A percentile compares a stretch with the other conserved stretches of the same genome.
Evolutionary conservation across 495 filamentous ascomycete species (phyloP).

Genomic region (Corynascus novoguineensis): DNA sequence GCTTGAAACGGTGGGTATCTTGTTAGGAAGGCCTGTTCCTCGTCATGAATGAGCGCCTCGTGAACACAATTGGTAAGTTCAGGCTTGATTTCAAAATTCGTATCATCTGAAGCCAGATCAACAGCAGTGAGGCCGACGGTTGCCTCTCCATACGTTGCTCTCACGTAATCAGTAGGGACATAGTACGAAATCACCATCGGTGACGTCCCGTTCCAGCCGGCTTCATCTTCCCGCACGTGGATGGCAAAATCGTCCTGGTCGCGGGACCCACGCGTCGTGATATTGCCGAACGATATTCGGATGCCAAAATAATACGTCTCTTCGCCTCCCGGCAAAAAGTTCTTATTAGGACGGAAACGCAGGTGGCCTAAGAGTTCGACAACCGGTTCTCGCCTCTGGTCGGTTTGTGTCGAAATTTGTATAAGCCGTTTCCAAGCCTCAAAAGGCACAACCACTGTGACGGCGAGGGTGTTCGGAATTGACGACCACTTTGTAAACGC

Average conservation of each 20-base stretch:
- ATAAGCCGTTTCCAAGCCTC: conserved; percentile 7
- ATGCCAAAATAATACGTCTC: conserved; percentile 20
- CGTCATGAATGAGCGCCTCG: conserved; percentile 20
- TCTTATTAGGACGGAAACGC: neutral
- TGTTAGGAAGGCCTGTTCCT: conserved; percentile 32
- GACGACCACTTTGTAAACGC: conserved; percentile 28
- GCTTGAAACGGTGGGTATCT: conserved; percentile 24
- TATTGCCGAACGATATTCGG: conserved; percentile 34
- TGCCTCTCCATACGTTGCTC: conserved; percentile 19
- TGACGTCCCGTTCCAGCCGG: conserved; percentile 32
- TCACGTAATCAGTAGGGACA: conserved; percentile 29
- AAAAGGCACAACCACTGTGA: conserved; percentile 36
- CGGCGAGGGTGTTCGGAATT: conserved; percentile 30
- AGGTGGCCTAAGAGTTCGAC: neutral
- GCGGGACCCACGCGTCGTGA: conserved; percentile 21
- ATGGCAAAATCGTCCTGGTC: conserved; percentile 23
- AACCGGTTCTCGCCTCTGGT: neutral
- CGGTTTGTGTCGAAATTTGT: neutral
- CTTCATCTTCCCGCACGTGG: conserved; percentile 17
- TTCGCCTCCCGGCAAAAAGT: too few species aligned
- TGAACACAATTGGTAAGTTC: conserved; percentile 18
- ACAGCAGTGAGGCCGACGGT: conserved; percentile 24
- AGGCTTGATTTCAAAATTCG: conserved; percentile 9
- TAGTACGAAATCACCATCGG: conserved; percentile 39
- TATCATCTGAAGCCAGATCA: conserved; percentile 3